Evolutionary conservation across 352 stramenopile species (phyloP).

Genomic region (Vaucheria bursata): DNA sequence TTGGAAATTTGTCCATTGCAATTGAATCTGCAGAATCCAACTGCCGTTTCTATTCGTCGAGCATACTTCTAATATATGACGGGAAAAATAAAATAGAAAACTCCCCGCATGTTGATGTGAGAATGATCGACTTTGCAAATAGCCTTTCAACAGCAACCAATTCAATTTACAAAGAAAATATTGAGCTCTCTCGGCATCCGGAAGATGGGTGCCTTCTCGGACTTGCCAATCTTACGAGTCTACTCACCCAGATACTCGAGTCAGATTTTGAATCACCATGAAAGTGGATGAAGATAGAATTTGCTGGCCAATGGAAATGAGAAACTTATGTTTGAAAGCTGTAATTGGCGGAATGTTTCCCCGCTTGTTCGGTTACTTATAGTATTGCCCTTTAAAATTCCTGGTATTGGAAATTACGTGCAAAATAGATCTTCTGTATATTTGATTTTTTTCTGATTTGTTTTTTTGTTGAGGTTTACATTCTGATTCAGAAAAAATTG

Average conservation of each 20-base stretch:
- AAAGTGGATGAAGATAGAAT: too few species aligned
- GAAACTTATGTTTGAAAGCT: too few species aligned
- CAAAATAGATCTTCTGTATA: too few species aligned
- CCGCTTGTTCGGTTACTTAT: too few species aligned
- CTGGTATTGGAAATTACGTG: too few species aligned
- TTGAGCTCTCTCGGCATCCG: neutral
- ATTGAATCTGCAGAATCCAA: neutral
- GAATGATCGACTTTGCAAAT: neutral
- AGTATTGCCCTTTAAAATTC: too few species aligned
- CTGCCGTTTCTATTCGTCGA: neutral
- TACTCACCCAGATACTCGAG: neutral
- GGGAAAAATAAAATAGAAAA: neutral
- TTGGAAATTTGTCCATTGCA: neutral
- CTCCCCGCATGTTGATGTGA: neutral
- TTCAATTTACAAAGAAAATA: neutral
- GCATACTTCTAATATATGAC: slow-evolving; percentile 3
- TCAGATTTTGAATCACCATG: too few species aligned
- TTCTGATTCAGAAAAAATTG: too few species aligned
- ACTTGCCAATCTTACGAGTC: neutral
- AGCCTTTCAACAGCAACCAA: neutral
- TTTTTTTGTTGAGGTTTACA: too few species aligned
- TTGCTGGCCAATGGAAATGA: too few species aligned
- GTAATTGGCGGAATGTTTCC: too few species aligned
- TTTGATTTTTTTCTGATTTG: too few species aligned
- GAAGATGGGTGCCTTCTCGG: neutral